These are phyloP conservation scores for Lophium mytilinum DNA, from an alignment of 495 filamentous ascomycete genomes.

Conservation along the genomic window DNA sequence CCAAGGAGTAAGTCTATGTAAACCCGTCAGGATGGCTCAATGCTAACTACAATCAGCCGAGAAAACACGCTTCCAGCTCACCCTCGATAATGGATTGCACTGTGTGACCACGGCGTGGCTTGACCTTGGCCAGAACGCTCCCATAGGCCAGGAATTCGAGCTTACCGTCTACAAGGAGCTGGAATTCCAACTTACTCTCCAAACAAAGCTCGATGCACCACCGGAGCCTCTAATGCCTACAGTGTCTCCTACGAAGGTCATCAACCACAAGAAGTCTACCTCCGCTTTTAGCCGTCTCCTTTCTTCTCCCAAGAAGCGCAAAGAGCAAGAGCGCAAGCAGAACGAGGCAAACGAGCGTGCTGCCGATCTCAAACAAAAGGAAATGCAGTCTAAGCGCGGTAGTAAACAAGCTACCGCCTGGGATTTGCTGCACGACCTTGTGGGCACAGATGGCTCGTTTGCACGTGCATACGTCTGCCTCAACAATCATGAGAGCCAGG, in stretches of 20 bases:
- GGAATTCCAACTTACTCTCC: constrained; percentile 93
- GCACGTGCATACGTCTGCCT: constrained; percentile 86
- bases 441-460: constrained; percentile 87
- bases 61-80: constrained; percentile 85
- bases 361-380: constrained; percentile 53
- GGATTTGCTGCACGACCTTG: constrained; percentile 77
- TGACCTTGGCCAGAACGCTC: constrained; percentile 84
- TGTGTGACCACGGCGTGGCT: constrained; percentile 96
- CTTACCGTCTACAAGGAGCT: constrained; percentile 93
- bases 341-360: constrained; percentile 64
- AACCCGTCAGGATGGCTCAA: background rate
- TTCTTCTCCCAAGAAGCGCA: constrained; percentile 87
- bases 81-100: constrained; percentile 92
- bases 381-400: constrained; percentile 54
- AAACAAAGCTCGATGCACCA: constrained; percentile 84
- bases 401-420: constrained; percentile 57
- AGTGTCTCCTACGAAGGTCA: constrained; percentile 36
- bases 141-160: constrained; percentile 97
- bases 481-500: constrained; percentile 78
- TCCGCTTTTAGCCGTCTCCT: constrained; percentile 89
- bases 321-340: constrained; percentile 77
- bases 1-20: constrained; percentile 63
- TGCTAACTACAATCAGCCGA: constrained; percentile 53
- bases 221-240: constrained; percentile 38
- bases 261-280: constrained; percentile 51